A percentile compares a stretch with the other conserved stretches of the same genome.
phyloP scores from a whole-genome alignment of 768 basidiomycete species.

The Amanita phalloides region DNA sequence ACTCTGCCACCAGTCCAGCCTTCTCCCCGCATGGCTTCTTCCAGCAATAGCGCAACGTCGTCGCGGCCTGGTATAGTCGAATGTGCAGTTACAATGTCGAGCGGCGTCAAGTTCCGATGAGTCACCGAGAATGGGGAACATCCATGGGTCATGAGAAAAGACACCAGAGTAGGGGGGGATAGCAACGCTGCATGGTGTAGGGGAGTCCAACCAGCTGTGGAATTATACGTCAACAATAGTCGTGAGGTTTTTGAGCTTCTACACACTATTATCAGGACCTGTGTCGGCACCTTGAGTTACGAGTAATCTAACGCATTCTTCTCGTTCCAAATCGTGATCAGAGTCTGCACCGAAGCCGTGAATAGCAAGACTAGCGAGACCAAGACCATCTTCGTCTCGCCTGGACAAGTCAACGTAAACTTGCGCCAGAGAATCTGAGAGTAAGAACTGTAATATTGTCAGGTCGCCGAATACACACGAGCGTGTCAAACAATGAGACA shows the following conservation, averaged over 20 bases:
- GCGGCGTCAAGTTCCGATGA: conserved; percentile 67
- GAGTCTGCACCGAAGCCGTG: conserved; percentile 76
- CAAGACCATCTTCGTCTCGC: conserved; percentile 81
- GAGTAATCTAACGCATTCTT: conserved; percentile 79
- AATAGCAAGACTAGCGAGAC: conserved; percentile 66
- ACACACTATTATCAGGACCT: conserved; percentile 49
- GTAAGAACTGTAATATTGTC: conserved; percentile 57
- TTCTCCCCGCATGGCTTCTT: conserved; percentile 79
- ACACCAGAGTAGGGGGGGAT: conserved; percentile 84
- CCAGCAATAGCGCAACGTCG: conserved; percentile 78
- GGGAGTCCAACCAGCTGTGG: conserved; percentile 86
- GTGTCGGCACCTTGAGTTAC: conserved; percentile 71
- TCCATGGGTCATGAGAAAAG: conserved; percentile 87
- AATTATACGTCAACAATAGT: conserved; percentile 2
- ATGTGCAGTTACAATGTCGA: conserved; percentile 85
- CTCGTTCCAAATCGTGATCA: conserved; percentile 80
- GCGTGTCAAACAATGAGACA: conserved; percentile 63
- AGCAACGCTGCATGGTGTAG: conserved; percentile 86
- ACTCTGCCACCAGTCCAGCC: conserved; percentile 76
- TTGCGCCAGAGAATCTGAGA: conserved; percentile 59
- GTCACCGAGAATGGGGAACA: conserved; percentile 77
- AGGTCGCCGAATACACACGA: conserved; percentile 75
- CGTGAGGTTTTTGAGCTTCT: neutral
- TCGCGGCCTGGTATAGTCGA: conserved; percentile 72
- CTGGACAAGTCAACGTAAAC: conserved; percentile 53